phyloP scores from a whole-genome alignment of 2,329 filamentous ascomycete genomes.

The Pseudopithomyces maydicus region DNA sequence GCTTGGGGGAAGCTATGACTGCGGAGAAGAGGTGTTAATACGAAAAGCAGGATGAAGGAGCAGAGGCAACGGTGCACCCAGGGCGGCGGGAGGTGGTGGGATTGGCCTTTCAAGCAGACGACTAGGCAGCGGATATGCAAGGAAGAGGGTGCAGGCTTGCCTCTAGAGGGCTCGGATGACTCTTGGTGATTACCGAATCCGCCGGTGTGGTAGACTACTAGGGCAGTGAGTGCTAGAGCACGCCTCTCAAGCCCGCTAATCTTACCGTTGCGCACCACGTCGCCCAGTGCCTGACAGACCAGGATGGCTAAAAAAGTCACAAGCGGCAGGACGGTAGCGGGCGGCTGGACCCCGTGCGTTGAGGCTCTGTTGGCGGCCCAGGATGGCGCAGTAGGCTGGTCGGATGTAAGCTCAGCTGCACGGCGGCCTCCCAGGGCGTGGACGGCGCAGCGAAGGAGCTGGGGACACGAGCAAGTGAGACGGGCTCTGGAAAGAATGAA shows the following conservation, averaged over 20 bases:
- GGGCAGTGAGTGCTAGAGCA: conserved; percentile 35
- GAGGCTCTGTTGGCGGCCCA: conserved; percentile 35
- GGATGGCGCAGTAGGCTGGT: conserved; percentile 35
- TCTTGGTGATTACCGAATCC: conserved; percentile 28
- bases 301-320: conserved; percentile 24
- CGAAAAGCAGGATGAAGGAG: conserved; percentile 29
- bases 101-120: conserved; percentile 24
- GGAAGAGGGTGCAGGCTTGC: conserved; percentile 24
- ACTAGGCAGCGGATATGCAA: conserved; percentile 25
- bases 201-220: conserved; percentile 38
- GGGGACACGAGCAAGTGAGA: conserved; percentile 23
- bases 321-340: conserved; percentile 20
- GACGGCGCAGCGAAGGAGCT: conserved; percentile 19
- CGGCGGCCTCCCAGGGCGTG: conserved; percentile 25
- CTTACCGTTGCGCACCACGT: conserved; percentile 40
- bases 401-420: conserved; percentile 39
- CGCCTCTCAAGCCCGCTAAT: conserved; percentile 32
- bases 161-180: conserved; percentile 24
- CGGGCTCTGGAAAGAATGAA: conserved; percentile 31
- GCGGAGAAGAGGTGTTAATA: conserved; percentile 33
- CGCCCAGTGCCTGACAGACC: conserved; percentile 38
- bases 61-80: conserved; percentile 8
- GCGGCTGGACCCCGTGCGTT: conserved; percentile 27
- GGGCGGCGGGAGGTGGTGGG: conserved; percentile 13
- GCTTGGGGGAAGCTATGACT: conserved; percentile 33